Evolutionary conservation across 257 asterid genomes (phyloP).

Genomic region (Gentiana straminea): DNA sequence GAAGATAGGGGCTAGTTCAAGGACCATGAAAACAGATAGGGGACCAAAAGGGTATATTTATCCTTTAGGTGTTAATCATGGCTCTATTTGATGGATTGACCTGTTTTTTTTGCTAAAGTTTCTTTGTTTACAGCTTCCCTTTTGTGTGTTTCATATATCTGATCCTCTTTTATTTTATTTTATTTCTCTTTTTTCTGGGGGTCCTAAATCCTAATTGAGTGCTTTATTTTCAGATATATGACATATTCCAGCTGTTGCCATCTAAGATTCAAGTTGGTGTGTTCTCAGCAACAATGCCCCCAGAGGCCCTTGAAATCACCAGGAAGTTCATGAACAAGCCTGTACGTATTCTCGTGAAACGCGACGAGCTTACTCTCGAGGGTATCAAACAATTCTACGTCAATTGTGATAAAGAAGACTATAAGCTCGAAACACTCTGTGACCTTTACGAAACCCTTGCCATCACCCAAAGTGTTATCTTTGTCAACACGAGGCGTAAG

Average conservation of each 20-base stretch:
- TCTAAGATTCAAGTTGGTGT: conserved; percentile 42
- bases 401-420: conserved; percentile 31
- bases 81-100: too few species aligned
- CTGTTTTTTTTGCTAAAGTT: too few species aligned
- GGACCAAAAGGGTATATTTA: too few species aligned
- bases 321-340: conserved; percentile 43
- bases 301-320: conserved; percentile 42
- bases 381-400: conserved; percentile 39
- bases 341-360: conserved; percentile 36
- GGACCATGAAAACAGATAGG: too few species aligned
- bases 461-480: conserved; percentile 40
- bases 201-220: neutral
- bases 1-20: too few species aligned
- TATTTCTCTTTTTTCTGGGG: too few species aligned
- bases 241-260: conserved; percentile 39
- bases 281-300: conserved; percentile 47
- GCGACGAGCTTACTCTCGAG: conserved; percentile 42
- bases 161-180: too few species aligned
- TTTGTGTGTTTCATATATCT: too few species aligned
- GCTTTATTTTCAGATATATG: conserved; percentile 25
- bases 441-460: conserved; percentile 41
- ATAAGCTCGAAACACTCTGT: conserved; percentile 35
- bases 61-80: too few species aligned
- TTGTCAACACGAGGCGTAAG: conserved; percentile 39
- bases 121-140: too few species aligned